These are phyloP conservation scores for Talaromyces sp. DNA, from an alignment of 2,329 filamentous ascomycete genomes.

Conservation along the genomic window DNA sequence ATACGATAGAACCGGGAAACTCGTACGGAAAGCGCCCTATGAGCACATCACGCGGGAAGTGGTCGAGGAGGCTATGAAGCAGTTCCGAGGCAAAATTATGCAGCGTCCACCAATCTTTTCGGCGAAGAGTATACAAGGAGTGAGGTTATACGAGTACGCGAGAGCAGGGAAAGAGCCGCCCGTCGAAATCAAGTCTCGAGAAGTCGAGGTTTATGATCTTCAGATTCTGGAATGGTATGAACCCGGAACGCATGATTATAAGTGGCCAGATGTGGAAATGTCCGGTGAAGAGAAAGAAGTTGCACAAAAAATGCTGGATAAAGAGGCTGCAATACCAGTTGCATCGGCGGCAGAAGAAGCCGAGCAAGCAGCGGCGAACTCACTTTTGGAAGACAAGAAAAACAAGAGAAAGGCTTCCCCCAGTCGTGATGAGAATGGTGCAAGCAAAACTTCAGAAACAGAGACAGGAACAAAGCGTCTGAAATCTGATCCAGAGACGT, in stretches of 20 bases:
- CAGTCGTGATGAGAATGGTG: conserved; percentile 12
- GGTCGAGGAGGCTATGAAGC: conserved; percentile 64
- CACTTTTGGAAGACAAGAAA: conserved; percentile 13
- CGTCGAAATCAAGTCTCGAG: conserved; percentile 71
- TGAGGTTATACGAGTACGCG: conserved; percentile 93
- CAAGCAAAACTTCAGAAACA: neutral
- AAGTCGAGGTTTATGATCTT: conserved; percentile 71
- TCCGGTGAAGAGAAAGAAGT: conserved; percentile 68
- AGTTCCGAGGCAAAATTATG: conserved; percentile 76
- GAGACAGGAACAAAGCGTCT: neutral
- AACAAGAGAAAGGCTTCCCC: conserved; percentile 34
- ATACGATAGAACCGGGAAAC: conserved; percentile 80
- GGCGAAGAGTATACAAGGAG: conserved; percentile 86
- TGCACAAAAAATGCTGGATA: conserved; percentile 60
- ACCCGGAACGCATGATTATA: conserved; percentile 70
- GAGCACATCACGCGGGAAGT: conserved; percentile 72
- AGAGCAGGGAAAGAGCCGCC: conserved; percentile 83
- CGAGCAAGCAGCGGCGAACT: neutral
- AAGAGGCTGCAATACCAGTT: conserved; percentile 27
- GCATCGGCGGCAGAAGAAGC: conserved; percentile 20
- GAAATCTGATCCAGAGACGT: conserved; percentile 13
- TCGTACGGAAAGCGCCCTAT: conserved; percentile 69
- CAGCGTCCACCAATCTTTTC: conserved; percentile 92
- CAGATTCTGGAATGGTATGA: conserved; percentile 80
- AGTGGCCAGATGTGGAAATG: conserved; percentile 76